Percentiles rank a stretch among this genome's conserved stretches.
These are phyloP conservation scores for Phytophthora pisi DNA, from an alignment of 352 stramenopile species.

Conservation along the genomic window DNA sequence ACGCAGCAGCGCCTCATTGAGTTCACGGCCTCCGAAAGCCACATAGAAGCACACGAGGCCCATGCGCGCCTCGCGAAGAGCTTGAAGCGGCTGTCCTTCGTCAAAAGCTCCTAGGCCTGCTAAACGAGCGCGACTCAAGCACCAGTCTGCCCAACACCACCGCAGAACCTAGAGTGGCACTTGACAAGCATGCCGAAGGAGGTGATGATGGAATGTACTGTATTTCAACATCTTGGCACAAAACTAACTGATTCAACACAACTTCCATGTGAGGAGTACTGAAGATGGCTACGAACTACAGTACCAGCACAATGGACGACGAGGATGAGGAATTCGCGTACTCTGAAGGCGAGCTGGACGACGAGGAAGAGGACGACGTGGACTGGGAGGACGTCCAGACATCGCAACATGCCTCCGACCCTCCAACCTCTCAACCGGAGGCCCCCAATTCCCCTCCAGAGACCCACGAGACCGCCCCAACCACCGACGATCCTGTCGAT, in stretches of 20 bases:
- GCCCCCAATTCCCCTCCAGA: constrained; percentile 2
- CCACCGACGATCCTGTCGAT: constrained; percentile 10
- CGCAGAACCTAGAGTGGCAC: too few relatives aligned
- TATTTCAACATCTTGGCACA: too few relatives aligned
- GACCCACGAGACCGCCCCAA: constrained; percentile 22
- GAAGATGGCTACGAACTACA: too few relatives aligned
- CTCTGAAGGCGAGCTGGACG: constrained; percentile 48
- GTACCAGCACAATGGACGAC: constrained; percentile 21
- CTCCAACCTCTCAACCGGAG: not conserved
- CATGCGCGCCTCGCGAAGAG: constrained; percentile 57
- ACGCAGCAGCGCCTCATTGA: constrained; percentile 57
- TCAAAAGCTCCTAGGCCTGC: constrained; percentile 46
- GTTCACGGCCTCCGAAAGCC: constrained; percentile 46
- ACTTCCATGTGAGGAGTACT: too few relatives aligned
- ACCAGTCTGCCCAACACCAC: too few relatives aligned
- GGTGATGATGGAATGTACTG: too few relatives aligned
- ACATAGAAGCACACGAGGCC: constrained; percentile 70
- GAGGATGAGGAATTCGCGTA: constrained; percentile 64
- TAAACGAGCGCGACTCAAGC: constrained; percentile 7
- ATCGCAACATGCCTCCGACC: constrained; percentile 11
- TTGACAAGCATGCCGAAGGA: too few relatives aligned
- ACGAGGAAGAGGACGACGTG: constrained; percentile 59
- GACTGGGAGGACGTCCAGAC: constrained; percentile 68
- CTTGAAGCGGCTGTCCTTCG: constrained; percentile 53
- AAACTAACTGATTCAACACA: too few relatives aligned